Percentiles rank a stretch among this genome's conserved stretches.
phyloP scores from a whole-genome alignment of 2,329 filamentous ascomycete genomes.

The Arthrobotrys megalospora region DNA sequence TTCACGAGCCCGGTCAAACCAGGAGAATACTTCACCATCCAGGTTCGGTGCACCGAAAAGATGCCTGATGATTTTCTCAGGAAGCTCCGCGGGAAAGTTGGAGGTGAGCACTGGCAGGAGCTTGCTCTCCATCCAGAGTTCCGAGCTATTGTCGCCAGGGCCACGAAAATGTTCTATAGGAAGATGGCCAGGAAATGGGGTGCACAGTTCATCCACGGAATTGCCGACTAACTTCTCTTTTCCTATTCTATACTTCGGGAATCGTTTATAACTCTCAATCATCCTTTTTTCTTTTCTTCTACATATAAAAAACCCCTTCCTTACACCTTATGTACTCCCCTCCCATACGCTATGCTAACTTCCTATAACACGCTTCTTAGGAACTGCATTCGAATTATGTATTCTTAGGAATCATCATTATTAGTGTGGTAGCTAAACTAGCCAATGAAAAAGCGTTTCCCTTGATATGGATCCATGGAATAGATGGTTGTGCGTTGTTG shows the following conservation, averaged over 20 bases:
- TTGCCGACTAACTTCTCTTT: slow-evolving; percentile 13
- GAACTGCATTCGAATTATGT: slow-evolving; percentile 2
- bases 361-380: background rate
- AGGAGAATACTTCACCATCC: slow-evolving; percentile 14
- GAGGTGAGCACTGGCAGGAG: slow-evolving; percentile 3
- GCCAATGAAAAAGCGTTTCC: slow-evolving; percentile 3
- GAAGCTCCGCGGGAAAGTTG: slow-evolving; percentile 18
- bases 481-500: slow-evolving; percentile 18
- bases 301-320: background rate
- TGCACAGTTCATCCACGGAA: slow-evolving; percentile 41
- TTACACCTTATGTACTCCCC: background rate
- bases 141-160: slow-evolving; percentile 3
- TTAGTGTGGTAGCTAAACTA: slow-evolving; percentile 6
- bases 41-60: slow-evolving; percentile 34
- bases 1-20: slow-evolving; percentile 2
- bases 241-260: background rate
- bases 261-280: background rate
- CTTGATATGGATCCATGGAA: too few species aligned
- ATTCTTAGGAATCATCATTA: background rate
- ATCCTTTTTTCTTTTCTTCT: background rate
- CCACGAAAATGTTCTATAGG: slow-evolving; percentile 27
- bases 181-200: slow-evolving; percentile 58
- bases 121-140: slow-evolving; percentile 7
- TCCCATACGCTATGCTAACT: too few species aligned
- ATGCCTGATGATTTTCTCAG: slow-evolving; percentile 41